These are phyloP conservation scores for Silene noctiflora DNA, from an alignment of 179 eudicot species.

Conservation along the genomic window DNA sequence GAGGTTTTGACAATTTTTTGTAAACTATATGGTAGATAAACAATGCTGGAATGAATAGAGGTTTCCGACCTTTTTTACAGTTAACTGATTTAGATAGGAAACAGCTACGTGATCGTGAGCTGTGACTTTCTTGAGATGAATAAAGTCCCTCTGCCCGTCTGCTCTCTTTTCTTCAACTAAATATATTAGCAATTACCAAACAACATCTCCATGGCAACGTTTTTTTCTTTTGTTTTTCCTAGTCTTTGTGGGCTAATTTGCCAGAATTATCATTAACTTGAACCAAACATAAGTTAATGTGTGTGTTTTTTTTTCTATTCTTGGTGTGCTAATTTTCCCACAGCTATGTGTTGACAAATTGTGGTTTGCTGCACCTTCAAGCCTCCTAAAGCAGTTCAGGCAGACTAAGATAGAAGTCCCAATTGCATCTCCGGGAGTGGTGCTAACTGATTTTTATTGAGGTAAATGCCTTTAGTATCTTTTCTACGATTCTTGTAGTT, in stretches of 20 bases:
- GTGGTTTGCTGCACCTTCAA: conserved; percentile 89
- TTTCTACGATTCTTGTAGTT: not conserved
- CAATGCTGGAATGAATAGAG: conserved; percentile 95
- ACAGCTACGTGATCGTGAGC: conserved; percentile 44
- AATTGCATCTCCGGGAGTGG: conserved; percentile 98
- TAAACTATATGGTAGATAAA: conserved; percentile 54
- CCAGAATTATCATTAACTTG: not conserved
- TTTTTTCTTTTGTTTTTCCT: no score
- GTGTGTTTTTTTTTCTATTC: not conserved
- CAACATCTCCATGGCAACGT: not conserved
- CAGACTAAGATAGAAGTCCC: conserved; percentile 74
- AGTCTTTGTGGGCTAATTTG: no score
- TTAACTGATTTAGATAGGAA: conserved; percentile 76
- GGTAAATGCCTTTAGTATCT: conserved; percentile 37
- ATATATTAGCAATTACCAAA: no score
- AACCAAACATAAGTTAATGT: not conserved
- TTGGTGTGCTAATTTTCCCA: not conserved
- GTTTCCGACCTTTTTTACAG: conserved; percentile 91
- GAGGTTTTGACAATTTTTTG: not conserved
- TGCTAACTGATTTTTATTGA: conserved; percentile 80
- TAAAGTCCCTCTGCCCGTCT: no score
- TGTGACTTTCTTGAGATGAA: no score
- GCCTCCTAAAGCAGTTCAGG: conserved; percentile 75
- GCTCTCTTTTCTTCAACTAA: no score
- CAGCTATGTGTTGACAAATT: conserved; percentile 93